Evolutionary conservation across 75 land plant genomes (phyloP).

Genomic region (Pinus taeda): DNA sequence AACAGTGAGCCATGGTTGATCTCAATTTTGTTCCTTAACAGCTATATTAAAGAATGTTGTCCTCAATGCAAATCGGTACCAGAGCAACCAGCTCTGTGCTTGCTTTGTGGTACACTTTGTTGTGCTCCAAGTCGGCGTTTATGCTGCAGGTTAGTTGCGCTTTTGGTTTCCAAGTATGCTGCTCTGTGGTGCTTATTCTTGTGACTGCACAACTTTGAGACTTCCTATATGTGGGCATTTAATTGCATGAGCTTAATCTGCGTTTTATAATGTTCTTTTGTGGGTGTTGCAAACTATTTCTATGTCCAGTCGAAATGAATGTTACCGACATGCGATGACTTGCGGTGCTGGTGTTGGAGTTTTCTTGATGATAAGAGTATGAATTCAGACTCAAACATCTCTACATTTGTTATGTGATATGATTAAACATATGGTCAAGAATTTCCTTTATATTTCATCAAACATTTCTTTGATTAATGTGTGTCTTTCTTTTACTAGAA

Average conservation of each 20-base stretch:
- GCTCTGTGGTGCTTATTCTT: background rate
- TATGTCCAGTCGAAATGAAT: conserved; percentile 47
- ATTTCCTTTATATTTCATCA: background rate
- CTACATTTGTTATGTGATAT: background rate
- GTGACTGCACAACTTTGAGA: too few species aligned
- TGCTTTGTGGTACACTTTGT: conserved; percentile 89
- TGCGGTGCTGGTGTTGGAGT: conserved; percentile 95
- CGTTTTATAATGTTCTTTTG: background rate
- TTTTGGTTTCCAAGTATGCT: background rate
- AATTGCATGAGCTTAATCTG: background rate
- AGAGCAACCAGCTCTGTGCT: conserved; percentile 81
- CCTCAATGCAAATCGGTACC: conserved; percentile 49
- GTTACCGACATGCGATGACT: conserved; percentile 57
- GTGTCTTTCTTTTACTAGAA: conserved; percentile 40
- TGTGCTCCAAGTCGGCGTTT: conserved; percentile 54
- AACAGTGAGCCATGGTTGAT: background rate
- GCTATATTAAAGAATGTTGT: conserved; percentile 79
- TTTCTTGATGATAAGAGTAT: conserved; percentile 77
- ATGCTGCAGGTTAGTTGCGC: conserved; percentile 66
- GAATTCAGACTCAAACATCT: conserved; percentile 5
- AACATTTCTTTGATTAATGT: conserved; percentile 3
- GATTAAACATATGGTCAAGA: background rate
- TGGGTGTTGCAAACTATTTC: background rate
- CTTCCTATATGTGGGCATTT: background rate
- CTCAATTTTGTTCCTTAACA: conserved; percentile 9